Percentiles rank a stretch among this genome's conserved stretches.
These are phyloP conservation scores for Pseudopediastrum boryanum DNA, from an alignment of 139 green algal species.

Conservation along the genomic window DNA sequence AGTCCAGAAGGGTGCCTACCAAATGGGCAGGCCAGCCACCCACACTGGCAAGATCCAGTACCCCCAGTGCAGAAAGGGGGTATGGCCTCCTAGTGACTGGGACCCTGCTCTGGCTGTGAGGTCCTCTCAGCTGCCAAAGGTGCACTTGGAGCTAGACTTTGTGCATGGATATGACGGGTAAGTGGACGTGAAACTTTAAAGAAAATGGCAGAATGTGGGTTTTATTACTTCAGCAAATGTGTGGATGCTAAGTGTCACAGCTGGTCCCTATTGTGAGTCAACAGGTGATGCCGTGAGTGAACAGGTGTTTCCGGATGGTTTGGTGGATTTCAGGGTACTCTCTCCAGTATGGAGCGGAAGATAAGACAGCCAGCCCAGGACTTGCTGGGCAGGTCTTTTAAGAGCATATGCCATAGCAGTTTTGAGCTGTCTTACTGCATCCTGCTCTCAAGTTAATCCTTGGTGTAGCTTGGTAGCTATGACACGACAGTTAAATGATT, in stretches of 20 bases:
- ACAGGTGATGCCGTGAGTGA: no score
- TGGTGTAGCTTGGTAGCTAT: no score
- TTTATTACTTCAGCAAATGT: not conserved
- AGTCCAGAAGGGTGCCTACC: slow-evolving; percentile 51
- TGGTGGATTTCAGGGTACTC: not conserved
- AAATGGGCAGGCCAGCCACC: slow-evolving; percentile 36
- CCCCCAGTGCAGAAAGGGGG: slow-evolving; percentile 50
- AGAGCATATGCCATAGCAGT: no score
- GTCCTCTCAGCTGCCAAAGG: slow-evolving; percentile 50
- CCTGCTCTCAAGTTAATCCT: no score
- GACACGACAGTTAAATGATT: no score
- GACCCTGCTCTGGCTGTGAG: slow-evolving; percentile 53
- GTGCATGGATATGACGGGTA: slow-evolving; percentile 73
- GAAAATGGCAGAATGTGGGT: no score
- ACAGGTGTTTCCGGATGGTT: no score
- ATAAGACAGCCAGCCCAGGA: no score
- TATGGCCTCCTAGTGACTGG: slow-evolving; percentile 63
- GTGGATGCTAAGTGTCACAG: not conserved
- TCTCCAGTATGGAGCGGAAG: no score
- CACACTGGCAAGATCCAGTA: slow-evolving; percentile 62
- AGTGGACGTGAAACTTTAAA: not conserved
- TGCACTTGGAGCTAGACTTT: slow-evolving; percentile 63
- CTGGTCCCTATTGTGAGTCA: no score
- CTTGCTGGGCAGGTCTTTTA: no score
- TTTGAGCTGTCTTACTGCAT: no score